Evolutionary conservation across 1,284 basidiomycete genomes (phyloP).

Genomic region (Peniophora sp.): DNA sequence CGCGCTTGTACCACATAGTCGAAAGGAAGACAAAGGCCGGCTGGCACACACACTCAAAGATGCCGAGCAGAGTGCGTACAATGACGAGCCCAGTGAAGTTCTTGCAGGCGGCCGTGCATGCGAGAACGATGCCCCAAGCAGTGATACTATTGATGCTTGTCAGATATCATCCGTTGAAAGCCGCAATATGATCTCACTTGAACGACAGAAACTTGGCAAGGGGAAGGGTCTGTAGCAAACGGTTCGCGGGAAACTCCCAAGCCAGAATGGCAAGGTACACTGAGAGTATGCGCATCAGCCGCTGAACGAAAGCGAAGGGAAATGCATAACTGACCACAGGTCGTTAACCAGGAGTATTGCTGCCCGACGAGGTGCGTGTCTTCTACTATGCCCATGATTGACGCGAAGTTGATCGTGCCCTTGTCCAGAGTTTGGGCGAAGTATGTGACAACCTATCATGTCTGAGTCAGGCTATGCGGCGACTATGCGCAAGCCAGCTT

Average conservation of each 20-base stretch:
- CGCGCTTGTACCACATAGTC: constrained; percentile 46
- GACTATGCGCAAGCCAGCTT: not conserved
- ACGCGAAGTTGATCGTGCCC: constrained; percentile 45
- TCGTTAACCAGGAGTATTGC: constrained; percentile 44
- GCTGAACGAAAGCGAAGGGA: not conserved
- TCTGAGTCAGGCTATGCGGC: not conserved
- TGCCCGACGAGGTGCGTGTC: constrained; percentile 40
- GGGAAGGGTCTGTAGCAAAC: constrained; percentile 38
- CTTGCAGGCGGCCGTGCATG: constrained; percentile 39
- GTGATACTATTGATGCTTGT: constrained; percentile 22
- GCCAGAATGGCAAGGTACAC: constrained; percentile 37
- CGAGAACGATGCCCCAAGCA: constrained; percentile 41
- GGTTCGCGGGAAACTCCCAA: constrained; percentile 45
- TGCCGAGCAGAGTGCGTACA: constrained; percentile 39
- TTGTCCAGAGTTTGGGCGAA: constrained; percentile 45
- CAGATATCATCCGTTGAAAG: constrained; percentile 2
- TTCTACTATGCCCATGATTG: constrained; percentile 46
- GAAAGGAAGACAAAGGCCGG: constrained; percentile 38
- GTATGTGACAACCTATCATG: constrained; percentile 35
- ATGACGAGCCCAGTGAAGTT: constrained; percentile 37
- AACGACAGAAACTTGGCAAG: constrained; percentile 40
- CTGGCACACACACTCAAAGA: constrained; percentile 45
- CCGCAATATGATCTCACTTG: constrained; percentile 22
- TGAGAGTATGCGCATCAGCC: constrained; percentile 10
- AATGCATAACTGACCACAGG: constrained; percentile 28